Conservation (phyloP, 345 rosid genomes). For the Combretum micranthum region DNA sequence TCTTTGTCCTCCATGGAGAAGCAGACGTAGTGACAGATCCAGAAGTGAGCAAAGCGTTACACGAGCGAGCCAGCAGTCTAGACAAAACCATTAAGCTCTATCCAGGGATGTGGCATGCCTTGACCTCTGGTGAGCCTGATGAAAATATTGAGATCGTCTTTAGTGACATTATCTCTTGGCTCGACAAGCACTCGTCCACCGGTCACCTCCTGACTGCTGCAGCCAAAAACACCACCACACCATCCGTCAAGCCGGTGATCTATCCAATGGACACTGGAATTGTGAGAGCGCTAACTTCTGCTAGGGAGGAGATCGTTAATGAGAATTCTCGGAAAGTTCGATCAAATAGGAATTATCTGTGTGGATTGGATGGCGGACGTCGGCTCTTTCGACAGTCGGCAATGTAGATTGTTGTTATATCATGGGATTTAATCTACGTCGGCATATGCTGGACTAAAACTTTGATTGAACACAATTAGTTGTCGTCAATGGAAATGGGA, state of each 20-base stretch:
- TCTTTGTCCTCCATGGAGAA: conserved; percentile 88
- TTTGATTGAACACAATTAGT: too few species aligned
- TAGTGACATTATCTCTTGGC: conserved; percentile 70
- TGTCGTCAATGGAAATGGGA: too few species aligned
- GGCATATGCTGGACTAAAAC: too few species aligned
- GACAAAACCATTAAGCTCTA: conserved; percentile 85
- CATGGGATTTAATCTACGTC: background rate
- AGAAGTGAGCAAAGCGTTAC: conserved; percentile 87
- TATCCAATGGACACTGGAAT: too few species aligned
- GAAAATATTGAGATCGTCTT: conserved; percentile 65
- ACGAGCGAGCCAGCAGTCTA: conserved; percentile 50
- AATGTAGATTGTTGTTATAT: conserved; percentile 26
- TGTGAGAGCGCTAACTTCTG: too few species aligned
- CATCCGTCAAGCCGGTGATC: too few species aligned
- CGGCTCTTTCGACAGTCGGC: conserved; percentile 51
- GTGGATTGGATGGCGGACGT: conserved; percentile 56
- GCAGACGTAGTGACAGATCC: conserved; percentile 93
- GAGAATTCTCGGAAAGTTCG: background rate
- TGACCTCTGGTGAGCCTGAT: conserved; percentile 83
- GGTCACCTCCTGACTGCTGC: conserved; percentile 15
- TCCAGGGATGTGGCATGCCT: conserved; percentile 92
- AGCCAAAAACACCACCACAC: conserved; percentile 17
- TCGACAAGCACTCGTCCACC: conserved; percentile 35
- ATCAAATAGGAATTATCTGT: conserved; percentile 27
- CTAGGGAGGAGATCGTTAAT: background rate